These are phyloP conservation scores for Trifolium pratense DNA, from an alignment of 306 rosid genomes.

Conservation along the genomic window DNA sequence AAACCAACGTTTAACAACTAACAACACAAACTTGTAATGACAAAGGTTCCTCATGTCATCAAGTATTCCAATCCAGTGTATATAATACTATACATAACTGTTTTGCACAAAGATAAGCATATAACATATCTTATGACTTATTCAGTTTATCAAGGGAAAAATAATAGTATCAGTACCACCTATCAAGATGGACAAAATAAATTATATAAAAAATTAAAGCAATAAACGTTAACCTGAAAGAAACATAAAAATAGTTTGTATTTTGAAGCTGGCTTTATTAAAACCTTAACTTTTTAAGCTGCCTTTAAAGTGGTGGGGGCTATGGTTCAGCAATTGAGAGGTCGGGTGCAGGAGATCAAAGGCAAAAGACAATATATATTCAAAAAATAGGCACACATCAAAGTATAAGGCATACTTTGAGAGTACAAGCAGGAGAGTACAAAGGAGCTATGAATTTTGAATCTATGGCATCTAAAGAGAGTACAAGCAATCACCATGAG, in stretches of 20 bases:
- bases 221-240: not conserved
- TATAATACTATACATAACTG: slow-evolving; percentile 9
- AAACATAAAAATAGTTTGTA: slow-evolving; percentile 13
- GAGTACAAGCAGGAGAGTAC: no score
- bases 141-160: slow-evolving; percentile 22
- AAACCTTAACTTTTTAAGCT: not conserved
- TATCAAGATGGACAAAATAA: slow-evolving; percentile 13
- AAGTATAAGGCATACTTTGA: no score
- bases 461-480: no score
- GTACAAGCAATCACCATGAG: no score
- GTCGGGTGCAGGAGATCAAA: no score
- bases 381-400: no score
- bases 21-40: slow-evolving; percentile 12
- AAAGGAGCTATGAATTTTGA: no score
- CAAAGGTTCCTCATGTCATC: slow-evolving; percentile 22
- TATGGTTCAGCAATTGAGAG: no score
- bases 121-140: not conserved
- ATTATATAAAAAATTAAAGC: not conserved
- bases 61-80: slow-evolving; percentile 18
- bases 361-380: no score
- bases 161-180: slow-evolving; percentile 9
- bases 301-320: no score
- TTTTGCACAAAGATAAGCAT: slow-evolving; percentile 9
- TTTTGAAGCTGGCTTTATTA: slow-evolving; percentile 6
- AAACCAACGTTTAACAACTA: slow-evolving; percentile 25